These are phyloP conservation scores for Fennellomyces sp. DNA, from an alignment of 371 early-diverging fungal genomes.

Conservation along the genomic window DNA sequence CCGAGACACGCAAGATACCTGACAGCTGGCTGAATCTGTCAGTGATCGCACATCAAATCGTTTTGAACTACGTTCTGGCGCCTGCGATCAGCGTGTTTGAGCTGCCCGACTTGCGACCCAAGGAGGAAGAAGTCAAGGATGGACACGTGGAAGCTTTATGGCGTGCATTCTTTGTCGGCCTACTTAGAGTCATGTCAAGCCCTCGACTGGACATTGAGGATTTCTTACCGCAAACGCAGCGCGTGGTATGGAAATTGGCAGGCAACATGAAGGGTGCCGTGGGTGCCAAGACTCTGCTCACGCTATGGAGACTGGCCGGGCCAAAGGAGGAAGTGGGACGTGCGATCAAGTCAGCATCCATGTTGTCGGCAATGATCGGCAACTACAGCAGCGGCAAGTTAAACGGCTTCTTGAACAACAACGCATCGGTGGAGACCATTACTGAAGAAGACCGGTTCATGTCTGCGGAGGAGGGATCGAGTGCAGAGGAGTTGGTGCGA, in stretches of 20 bases:
- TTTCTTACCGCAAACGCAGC: conserved; percentile 59
- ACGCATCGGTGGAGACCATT: not conserved
- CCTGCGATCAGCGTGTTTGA: conserved; percentile 57
- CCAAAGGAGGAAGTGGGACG: conserved; percentile 2
- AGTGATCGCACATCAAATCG: conserved; percentile 57
- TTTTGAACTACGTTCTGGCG: conserved; percentile 51
- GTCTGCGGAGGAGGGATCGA: conserved; percentile 9
- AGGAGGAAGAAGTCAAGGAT: conserved; percentile 9
- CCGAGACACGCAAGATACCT: conserved; percentile 40
- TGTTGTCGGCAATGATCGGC: not conserved
- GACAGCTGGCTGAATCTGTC: conserved; percentile 62
- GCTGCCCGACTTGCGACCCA: conserved; percentile 33
- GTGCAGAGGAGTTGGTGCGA: not conserved
- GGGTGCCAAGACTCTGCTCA: conserved; percentile 57
- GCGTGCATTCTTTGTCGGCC: conserved; percentile 57
- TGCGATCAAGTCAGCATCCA: not conserved
- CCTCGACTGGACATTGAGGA: conserved; percentile 59
- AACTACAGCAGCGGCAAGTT: not conserved
- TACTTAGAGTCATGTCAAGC: conserved; percentile 62
- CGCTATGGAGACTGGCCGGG: conserved; percentile 57
- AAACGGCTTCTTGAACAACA: not conserved
- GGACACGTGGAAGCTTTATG: conserved; percentile 40
- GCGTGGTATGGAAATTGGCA: conserved; percentile 62
- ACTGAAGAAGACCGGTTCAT: conserved; percentile 16
- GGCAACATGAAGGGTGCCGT: conserved; percentile 64